Base-by-base conservation (phyloP, 1,284 basidiomycete species). In the Heterobasidion irregulare region DNA sequence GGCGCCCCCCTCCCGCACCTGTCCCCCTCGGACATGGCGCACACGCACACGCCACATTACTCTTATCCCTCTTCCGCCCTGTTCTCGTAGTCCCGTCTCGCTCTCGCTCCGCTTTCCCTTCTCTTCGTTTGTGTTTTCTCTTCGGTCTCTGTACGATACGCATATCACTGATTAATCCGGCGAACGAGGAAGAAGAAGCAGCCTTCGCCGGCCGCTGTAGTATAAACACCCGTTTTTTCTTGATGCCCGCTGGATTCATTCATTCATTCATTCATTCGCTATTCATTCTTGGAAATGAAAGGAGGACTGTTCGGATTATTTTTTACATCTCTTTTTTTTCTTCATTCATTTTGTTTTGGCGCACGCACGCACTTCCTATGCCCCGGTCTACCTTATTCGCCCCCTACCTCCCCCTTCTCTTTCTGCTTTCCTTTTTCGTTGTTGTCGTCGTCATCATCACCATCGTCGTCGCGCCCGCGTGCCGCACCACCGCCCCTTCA, bases 61-160 rank as follows among this genome's bases (percentile, higher is more conserved):
- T n/a, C 38, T 3, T 41, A 41, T n/a, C 38, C 57, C 47, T 47
- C 58, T 35, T 60, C 59, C n/a, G 59, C 59, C 32, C 57, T 63
- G 48, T 63, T 63, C 47, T 63, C 56, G 54, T 57, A 53, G 38
- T 41, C 38, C 38, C 38, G 38, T 12, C n/a, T 41, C 38, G 38
- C 38, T n/a, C n/a, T 41, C n/a, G 38, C 38, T 41, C 26, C 26
- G 26, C 26, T 26, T 5, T 26, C 26, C 26, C 26, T 35, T 15
- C 44, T 18, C 44, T 15, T 7, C 44, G 44, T n/a, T 33, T 13
- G 47, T 13, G 47, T 8, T 1, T 15, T 5, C 6, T 26, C 26
- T 5, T 26, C 26, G 26, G 26, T 26, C 26, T 26, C 26, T 43
- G 50, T 52, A 52, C 50, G 48, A 50, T 50, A 32, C 48, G n/a